Conservation (phyloP, 441 rosid genomes). For the Gossypium aridum region DNA sequence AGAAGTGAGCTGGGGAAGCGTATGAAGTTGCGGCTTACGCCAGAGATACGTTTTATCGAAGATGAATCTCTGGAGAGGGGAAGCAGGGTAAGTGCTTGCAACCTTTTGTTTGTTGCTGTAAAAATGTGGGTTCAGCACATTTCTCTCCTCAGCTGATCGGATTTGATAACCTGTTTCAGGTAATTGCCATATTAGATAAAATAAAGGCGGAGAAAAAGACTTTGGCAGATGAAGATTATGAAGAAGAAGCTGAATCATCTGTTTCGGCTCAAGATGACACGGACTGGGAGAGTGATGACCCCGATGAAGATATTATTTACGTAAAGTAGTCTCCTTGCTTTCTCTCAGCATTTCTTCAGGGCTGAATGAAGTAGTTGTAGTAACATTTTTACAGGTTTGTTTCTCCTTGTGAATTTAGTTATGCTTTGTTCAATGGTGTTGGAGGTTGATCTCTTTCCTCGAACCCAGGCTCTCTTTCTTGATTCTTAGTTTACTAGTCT, state of each 20-base stretch:
- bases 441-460: not conserved
- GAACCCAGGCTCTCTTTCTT: not conserved
- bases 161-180: slow-evolving; percentile 35
- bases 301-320: slow-evolving; percentile 48
- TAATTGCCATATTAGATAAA: slow-evolving; percentile 71
- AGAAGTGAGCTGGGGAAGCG: slow-evolving; percentile 74
- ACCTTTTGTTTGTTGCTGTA: not conserved
- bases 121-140: not conserved
- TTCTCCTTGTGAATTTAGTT: slow-evolving; percentile 6
- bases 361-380: not conserved
- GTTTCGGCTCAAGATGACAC: slow-evolving; percentile 33
- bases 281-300: slow-evolving; percentile 58
- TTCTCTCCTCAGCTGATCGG: slow-evolving; percentile 5
- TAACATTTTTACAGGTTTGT: slow-evolving; percentile 27
- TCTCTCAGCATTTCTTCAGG: not conserved
- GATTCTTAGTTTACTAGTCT: not conserved
- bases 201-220: slow-evolving; percentile 58
- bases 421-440: not conserved
- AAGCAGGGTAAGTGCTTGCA: slow-evolving; percentile 57
- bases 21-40: slow-evolving; percentile 82
- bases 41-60: slow-evolving; percentile 79
- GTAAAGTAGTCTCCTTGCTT: slow-evolving; percentile 22
- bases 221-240: slow-evolving; percentile 14
- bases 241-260: slow-evolving; percentile 23
- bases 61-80: slow-evolving; percentile 32